Evolutionary conservation across 805 yeast species (phyloP).

Genomic region (Suhomyces canberraensis): DNA sequence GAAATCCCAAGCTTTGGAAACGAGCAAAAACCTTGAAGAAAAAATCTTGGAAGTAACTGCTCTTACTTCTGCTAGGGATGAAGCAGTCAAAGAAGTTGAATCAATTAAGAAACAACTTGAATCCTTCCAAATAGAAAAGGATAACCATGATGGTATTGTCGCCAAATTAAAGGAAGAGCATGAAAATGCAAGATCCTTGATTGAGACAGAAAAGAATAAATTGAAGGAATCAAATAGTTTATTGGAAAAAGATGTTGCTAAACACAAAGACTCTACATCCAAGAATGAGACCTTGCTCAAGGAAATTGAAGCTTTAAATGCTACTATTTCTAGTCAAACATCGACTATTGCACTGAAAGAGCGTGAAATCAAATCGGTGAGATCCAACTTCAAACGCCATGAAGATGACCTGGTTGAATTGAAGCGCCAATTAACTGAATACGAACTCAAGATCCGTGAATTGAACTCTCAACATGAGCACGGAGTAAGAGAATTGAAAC

Average conservation of each 20-base stretch:
- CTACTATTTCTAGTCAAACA: conserved; percentile 10
- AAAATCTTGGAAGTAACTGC: conserved; percentile 8
- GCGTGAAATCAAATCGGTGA: conserved; percentile 12
- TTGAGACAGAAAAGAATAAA: conserved; percentile 6
- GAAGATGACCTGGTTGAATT: conserved; percentile 12
- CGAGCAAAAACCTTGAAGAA: conserved; percentile 7
- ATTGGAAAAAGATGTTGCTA: conserved; percentile 10
- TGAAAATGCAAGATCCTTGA: conserved; percentile 1
- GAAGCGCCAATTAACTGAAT: conserved; percentile 13
- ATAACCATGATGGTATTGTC: conserved; percentile 7
- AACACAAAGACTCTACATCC: conserved; percentile 6
- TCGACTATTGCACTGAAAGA: conserved; percentile 10
- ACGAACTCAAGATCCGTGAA: conserved; percentile 12
- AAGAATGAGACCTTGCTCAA: conserved; percentile 9
- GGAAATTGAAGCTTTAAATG: conserved; percentile 12
- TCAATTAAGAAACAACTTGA: conserved; percentile 8
- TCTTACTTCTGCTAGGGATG: conserved; percentile 8
- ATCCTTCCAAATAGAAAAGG: conserved; percentile 9
- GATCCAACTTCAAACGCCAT: conserved; percentile 9
- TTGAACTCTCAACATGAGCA: conserved; percentile 15
- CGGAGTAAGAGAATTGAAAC: conserved; percentile 21
- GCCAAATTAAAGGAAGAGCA: conserved; percentile 9
- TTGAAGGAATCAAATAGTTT: conserved; percentile 8
- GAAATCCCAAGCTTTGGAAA: conserved; percentile 20
- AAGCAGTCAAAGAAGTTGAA: conserved; percentile 1